Evolutionary conservation across 1,139 yeast species (phyloP).

Genomic region (Suhomyces choctaworum): DNA sequence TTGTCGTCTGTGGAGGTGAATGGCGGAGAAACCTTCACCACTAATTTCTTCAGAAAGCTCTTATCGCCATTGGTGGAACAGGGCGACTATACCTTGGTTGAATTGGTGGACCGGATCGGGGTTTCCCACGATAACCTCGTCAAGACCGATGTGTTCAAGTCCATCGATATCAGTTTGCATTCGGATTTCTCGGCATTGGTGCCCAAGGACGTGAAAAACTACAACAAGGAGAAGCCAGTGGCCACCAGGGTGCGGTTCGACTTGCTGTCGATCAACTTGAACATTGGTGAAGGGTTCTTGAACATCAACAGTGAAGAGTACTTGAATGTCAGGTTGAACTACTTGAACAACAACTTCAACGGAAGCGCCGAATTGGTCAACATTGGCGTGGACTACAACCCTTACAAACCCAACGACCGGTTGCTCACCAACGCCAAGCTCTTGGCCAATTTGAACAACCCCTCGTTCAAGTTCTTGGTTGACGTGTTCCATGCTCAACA

Average conservation of each 20-base stretch:
- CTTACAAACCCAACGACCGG: constrained; percentile 48
- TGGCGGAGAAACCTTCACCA: constrained; percentile 52
- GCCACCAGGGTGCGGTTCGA: constrained; percentile 43
- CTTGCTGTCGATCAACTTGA: constrained; percentile 35
- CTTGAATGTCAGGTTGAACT: constrained; percentile 40
- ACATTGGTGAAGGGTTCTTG: constrained; percentile 37
- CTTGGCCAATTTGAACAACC: constrained; percentile 40
- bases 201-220: constrained; percentile 27
- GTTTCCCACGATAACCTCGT: constrained; percentile 29
- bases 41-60: constrained; percentile 47
- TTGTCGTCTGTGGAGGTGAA: constrained; percentile 46
- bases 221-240: constrained; percentile 39
- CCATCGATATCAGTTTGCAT: constrained; percentile 34
- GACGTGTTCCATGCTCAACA: constrained; percentile 38
- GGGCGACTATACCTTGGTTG: constrained; percentile 48
- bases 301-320: constrained; percentile 43
- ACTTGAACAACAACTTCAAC: constrained; percentile 46
- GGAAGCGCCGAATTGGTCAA: constrained; percentile 45
- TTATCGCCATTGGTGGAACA: constrained; percentile 44
- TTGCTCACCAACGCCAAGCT: constrained; percentile 37
- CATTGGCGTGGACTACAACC: constrained; percentile 45
- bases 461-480: constrained; percentile 39
- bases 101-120: constrained; percentile 34
- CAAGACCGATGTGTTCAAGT: constrained; percentile 48
- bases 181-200: constrained; percentile 33